These are phyloP conservation scores for Diaporthe vaccinii DNA, from an alignment of 2,329 filamentous ascomycete genomes.

Conservation along the genomic window DNA sequence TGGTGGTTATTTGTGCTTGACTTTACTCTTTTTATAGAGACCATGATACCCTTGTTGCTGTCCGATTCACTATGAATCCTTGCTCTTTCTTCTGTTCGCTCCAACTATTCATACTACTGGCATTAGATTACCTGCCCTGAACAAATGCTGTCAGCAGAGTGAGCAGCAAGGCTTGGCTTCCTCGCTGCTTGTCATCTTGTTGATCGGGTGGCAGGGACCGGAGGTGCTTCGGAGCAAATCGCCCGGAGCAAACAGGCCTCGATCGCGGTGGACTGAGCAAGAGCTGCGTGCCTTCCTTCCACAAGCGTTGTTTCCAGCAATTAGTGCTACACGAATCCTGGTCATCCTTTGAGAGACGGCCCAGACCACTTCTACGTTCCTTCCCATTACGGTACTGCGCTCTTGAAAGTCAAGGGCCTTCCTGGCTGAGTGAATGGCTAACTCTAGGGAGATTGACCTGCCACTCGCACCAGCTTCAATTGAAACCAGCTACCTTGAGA, in stretches of 20 bases:
- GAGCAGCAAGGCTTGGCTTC: too few relatives aligned
- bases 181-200: too few relatives aligned
- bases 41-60: conserved; percentile 1
- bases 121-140: too few relatives aligned
- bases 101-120: too few relatives aligned
- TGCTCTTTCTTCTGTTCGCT: neutral
- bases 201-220: too few relatives aligned
- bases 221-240: too few relatives aligned
- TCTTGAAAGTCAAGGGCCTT: neutral
- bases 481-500: neutral
- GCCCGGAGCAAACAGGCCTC: too few relatives aligned
- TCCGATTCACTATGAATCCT: too few relatives aligned
- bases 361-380: neutral
- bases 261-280: too few relatives aligned
- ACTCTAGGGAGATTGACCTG: neutral
- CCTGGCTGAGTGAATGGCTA: neutral
- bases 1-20: neutral
- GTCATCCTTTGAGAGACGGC: neutral
- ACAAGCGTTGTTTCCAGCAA: neutral
- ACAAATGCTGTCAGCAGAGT: too few relatives aligned
- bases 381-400: neutral
- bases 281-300: neutral
- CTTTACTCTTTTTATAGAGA: neutral
- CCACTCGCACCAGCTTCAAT: neutral
- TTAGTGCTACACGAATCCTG: too few relatives aligned